Percentiles rank a stretch among this genome's conserved stretches.
These are phyloP conservation scores for Fusarium albosuccineum DNA, from an alignment of 2,329 filamentous ascomycete species.

Conservation along the genomic window DNA sequence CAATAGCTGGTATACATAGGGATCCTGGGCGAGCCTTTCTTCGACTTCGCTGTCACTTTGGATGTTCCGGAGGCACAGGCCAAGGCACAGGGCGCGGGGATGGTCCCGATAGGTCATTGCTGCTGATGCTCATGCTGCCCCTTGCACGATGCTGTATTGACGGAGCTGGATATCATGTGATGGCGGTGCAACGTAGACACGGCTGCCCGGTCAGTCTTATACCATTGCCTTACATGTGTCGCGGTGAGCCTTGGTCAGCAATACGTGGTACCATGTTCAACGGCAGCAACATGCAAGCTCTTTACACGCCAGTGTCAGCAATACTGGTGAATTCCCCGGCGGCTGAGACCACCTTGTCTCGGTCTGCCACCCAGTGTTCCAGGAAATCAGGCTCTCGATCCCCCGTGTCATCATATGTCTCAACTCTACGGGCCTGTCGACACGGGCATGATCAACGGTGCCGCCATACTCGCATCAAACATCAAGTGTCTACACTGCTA, in stretches of 20 bases:
- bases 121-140: slow-evolving; percentile 14
- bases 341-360: slow-evolving; percentile 29
- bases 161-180: slow-evolving; percentile 27
- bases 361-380: slow-evolving; percentile 12
- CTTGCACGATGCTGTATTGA: slow-evolving; percentile 30
- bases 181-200: slow-evolving; percentile 17
- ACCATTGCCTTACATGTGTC: slow-evolving; percentile 13
- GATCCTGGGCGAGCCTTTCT: slow-evolving; percentile 14
- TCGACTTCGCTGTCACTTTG: slow-evolving; percentile 27
- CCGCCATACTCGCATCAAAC: slow-evolving; percentile 2
- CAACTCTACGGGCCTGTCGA: not conserved
- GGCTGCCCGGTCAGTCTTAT: slow-evolving; percentile 25
- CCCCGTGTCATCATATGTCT: slow-evolving; percentile 15
- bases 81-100: slow-evolving; percentile 31
- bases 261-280: slow-evolving; percentile 22
- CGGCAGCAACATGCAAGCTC: slow-evolving; percentile 29
- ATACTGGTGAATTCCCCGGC: slow-evolving; percentile 20
- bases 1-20: slow-evolving; percentile 31
- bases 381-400: not conserved
- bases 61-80: slow-evolving; percentile 28
- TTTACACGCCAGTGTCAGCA: slow-evolving; percentile 28
- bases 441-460: slow-evolving; percentile 1
- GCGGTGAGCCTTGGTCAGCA: slow-evolving; percentile 27
- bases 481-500: not conserved
- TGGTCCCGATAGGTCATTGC: slow-evolving; percentile 41